Evolutionary conservation across 768 basidiomycete species (phyloP).

Genomic region (Termitomyces sp.): DNA sequence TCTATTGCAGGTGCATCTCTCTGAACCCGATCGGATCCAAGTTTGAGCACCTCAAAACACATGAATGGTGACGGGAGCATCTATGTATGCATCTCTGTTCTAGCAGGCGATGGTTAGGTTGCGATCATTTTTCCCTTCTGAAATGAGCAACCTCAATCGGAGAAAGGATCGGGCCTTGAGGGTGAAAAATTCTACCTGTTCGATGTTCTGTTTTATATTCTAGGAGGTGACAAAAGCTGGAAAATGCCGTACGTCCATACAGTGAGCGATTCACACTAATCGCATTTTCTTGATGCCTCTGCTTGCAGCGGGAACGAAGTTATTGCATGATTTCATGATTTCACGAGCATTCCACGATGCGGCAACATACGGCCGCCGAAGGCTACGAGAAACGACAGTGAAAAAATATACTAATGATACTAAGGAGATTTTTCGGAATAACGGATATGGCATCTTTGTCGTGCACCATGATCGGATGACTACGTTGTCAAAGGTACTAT

Average conservation of each 20-base stretch:
- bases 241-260: background rate
- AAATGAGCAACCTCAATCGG: background rate
- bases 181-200: too few relatives aligned
- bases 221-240: background rate
- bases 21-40: background rate
- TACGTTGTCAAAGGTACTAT: too few relatives aligned
- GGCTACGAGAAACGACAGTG: background rate
- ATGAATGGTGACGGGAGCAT: background rate
- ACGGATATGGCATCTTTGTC: too few relatives aligned
- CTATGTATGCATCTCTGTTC: too few relatives aligned
- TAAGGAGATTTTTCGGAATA: too few relatives aligned
- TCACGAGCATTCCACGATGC: too few relatives aligned
- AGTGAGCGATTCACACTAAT: background rate
- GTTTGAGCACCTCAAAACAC: background rate
- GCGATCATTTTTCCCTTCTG: too few relatives aligned
- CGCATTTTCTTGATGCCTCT: background rate
- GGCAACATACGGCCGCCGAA: background rate
- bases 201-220: too few relatives aligned
- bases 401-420: background rate
- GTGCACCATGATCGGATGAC: too few relatives aligned
- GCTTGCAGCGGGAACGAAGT: background rate
- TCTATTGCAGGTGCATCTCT: background rate
- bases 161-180: background rate
- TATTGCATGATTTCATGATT: too few relatives aligned
- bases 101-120: too few relatives aligned